phyloP scores from a whole-genome alignment of 805 yeast species.

The Nakazawaea wickerhamii region DNA sequence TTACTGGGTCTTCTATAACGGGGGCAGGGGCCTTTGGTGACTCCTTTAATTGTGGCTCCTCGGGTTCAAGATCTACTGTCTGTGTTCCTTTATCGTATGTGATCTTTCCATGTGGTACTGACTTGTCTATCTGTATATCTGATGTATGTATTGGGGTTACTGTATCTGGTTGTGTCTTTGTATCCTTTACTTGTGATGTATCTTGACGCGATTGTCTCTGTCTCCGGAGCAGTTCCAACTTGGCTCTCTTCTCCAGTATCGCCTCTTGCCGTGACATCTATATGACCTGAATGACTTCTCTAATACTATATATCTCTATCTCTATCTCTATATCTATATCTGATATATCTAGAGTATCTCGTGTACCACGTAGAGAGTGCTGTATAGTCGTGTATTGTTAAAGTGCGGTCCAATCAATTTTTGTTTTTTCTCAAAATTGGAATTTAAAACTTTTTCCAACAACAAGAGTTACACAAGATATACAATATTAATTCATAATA shows the following conservation, averaged over 20 bases:
- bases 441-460: neutral
- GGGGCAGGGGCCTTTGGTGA: too few relatives aligned
- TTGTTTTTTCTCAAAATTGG: neutral
- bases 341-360: too few relatives aligned
- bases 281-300: neutral
- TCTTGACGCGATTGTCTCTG: conserved; percentile 1
- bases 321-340: too few relatives aligned
- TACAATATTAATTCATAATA: neutral
- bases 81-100: conserved; percentile 12
- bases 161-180: too few relatives aligned
- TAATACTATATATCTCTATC: too few relatives aligned
- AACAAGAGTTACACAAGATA: neutral
- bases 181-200: neutral
- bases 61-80: neutral
- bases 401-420: conserved; percentile 3
- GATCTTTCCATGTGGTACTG: too few relatives aligned
- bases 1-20: neutral
- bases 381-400: neutral
- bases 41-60: neutral
- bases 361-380: too few relatives aligned
- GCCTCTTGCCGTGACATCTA: neutral
- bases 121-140: too few relatives aligned
- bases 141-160: neutral
- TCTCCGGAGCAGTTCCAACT: conserved; percentile 12
- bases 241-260: conserved; percentile 13